Base-by-base conservation (phyloP, 371 early-diverging fungal species). In the Choanephora cucurbitarum region DNA sequence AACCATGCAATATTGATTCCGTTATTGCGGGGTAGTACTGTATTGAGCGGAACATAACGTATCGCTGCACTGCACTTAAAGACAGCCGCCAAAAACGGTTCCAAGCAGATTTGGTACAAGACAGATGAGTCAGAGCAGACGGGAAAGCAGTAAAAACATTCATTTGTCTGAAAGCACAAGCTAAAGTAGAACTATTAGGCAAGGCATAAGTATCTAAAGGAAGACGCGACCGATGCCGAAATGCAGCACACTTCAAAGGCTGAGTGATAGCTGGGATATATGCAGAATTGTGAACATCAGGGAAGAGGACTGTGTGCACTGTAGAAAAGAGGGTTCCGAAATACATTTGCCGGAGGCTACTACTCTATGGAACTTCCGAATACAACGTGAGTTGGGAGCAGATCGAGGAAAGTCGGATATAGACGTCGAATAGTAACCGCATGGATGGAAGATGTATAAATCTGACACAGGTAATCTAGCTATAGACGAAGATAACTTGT, bases 11-110 rank as follows among this genome's bases (percentile, higher is more conserved):
- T n/a, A n/a, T n/a, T n/a, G n/a, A n/a, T n/a, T n/a, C n/a, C n/a
- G n/a, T n/a, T n/a, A n/a, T n/a, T n/a, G n/a, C n/a, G n/a, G n/a
- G n/a, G n/a, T n/a, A n/a, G n/a, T n/a, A n/a, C n/a, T n/a, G n/a
- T n/a, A 21, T 28, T 24, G 41, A 51, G 8, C 52, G 52, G 24
- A 6, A 51, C 21, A 39, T 41, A 22, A 28, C 22, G 28, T 51
- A 41, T 8, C 42, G 24, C 24, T 39, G 28, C 7, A 42, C 14
- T 22, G 23, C 52, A 40, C 21, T 15, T 7, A 28, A 28, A 28
- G 28, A 28, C 28, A 28, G 7, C 28, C 28, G 3, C 28, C 28
- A 28, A 28, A 51, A 51, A 6, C 6, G 52, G 14, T 15, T 10
- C 42, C 42, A 51, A 1, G 11, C 8, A 7, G 28, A 1, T 2